These are phyloP conservation scores for Mycena chlorophos DNA, from an alignment of 768 basidiomycete genomes.

Conservation along the genomic window DNA sequence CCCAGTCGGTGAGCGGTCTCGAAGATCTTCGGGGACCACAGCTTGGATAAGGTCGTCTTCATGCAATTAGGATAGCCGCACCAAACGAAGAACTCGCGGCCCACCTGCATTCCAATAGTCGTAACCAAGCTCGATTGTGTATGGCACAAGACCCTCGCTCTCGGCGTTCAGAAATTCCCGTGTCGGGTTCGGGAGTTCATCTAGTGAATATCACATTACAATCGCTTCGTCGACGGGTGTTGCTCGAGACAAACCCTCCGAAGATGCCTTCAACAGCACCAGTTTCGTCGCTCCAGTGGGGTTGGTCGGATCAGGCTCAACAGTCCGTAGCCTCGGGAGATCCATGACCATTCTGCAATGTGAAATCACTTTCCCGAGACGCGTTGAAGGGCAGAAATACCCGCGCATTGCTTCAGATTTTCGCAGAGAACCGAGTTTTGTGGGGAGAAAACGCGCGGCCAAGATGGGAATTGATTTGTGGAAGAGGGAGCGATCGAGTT, in stretches of 20 bases:
- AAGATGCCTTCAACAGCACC: conserved; percentile 62
- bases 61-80: neutral
- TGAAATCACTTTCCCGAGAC: neutral
- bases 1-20: conserved; percentile 78
- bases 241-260: conserved; percentile 47
- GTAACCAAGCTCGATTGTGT: conserved; percentile 71
- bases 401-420: conserved; percentile 58
- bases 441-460: conserved; percentile 62
- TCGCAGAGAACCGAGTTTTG: conserved; percentile 54
- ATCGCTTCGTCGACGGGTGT: too few species aligned
- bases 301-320: conserved; percentile 52
- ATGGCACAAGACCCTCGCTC: conserved; percentile 53
- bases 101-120: conserved; percentile 87
- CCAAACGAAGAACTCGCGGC: neutral
- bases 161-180: conserved; percentile 57
- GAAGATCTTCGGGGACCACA: conserved; percentile 76
- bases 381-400: conserved; percentile 39
- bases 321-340: conserved; percentile 64
- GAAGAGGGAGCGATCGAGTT: conserved; percentile 67
- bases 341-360: conserved; percentile 58
- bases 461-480: conserved; percentile 64
- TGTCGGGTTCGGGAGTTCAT: conserved; percentile 60
- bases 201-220: too few species aligned
- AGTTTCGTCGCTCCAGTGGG: conserved; percentile 51
- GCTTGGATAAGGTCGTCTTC: conserved; percentile 83